Evolutionary conservation across 345 rosid genomes (phyloP).

Genomic region (Fremontodendron californicum): DNA sequence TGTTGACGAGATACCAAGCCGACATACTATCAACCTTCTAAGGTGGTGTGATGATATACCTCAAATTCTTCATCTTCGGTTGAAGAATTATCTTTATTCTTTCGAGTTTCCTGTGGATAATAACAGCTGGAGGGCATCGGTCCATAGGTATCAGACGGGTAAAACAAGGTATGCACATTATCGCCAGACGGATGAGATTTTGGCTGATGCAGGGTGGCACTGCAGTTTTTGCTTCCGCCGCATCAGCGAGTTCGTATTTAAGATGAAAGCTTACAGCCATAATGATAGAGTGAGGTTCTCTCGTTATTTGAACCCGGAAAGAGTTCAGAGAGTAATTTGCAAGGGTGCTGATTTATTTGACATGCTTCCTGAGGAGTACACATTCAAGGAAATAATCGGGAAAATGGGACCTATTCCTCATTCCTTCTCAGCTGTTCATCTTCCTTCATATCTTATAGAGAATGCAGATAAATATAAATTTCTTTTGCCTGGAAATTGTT

Average conservation of each 20-base stretch:
- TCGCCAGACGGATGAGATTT: slow-evolving; percentile 54
- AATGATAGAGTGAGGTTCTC: slow-evolving; percentile 62
- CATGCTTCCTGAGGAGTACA: slow-evolving; percentile 77
- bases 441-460: slow-evolving; percentile 53
- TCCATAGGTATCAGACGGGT: slow-evolving; percentile 55
- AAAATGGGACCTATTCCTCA: slow-evolving; percentile 79
- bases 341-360: slow-evolving; percentile 62
- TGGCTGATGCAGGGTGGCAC: slow-evolving; percentile 82
- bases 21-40: slow-evolving; percentile 46
- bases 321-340: slow-evolving; percentile 66
- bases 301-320: slow-evolving; percentile 51
- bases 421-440: slow-evolving; percentile 67
- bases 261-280: slow-evolving; percentile 79
- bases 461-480: slow-evolving; percentile 54
- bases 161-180: slow-evolving; percentile 63
- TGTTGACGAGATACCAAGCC: slow-evolving; percentile 26
- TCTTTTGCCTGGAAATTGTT: slow-evolving; percentile 62
- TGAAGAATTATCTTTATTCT: slow-evolving; percentile 50
- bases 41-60: slow-evolving; percentile 56
- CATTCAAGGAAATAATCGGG: slow-evolving; percentile 59
- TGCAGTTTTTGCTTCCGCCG: slow-evolving; percentile 66
- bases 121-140: slow-evolving; percentile 53
- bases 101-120: slow-evolving; percentile 44
- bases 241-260: slow-evolving; percentile 60
- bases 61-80: slow-evolving; percentile 38